Evolutionary conservation across 2,329 filamentous ascomycete genomes (phyloP).

Genomic region (Colletotrichum tropicicola): DNA sequence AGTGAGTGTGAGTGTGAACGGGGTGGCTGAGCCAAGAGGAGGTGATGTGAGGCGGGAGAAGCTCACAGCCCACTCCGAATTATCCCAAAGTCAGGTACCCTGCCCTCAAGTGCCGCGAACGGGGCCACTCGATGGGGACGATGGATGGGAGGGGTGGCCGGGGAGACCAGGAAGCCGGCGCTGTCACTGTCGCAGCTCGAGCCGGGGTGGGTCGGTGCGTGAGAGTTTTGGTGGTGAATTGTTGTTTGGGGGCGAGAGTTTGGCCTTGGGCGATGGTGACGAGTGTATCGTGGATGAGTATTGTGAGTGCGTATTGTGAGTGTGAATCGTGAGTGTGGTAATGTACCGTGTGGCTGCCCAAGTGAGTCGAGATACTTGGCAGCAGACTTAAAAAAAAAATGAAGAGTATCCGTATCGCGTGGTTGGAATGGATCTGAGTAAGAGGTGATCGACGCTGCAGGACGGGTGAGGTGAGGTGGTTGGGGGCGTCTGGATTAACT

Average conservation of each 20-base stretch:
- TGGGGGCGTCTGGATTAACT: slow-evolving; percentile 2
- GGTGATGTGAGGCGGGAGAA: slow-evolving; percentile 13
- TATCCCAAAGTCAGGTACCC: too few species aligned
- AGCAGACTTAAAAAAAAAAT: background rate
- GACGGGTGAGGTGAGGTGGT: slow-evolving; percentile 2
- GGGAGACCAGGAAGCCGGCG: slow-evolving; percentile 16
- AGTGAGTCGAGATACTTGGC: too few species aligned
- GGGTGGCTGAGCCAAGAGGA: slow-evolving; percentile 24
- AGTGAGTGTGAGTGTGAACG: background rate
- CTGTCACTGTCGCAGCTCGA: slow-evolving; percentile 21
- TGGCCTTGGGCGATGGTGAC: background rate
- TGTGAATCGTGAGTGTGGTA: too few species aligned
- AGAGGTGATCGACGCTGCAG: slow-evolving; percentile 26
- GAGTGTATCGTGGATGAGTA: background rate
- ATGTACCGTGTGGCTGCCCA: too few species aligned
- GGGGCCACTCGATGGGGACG: background rate
- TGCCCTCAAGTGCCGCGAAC: slow-evolving; percentile 12
- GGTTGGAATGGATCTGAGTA: slow-evolving; percentile 10
- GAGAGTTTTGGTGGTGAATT: background rate
- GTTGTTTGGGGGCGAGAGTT: background rate
- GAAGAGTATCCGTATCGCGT: background rate
- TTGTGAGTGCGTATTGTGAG: too few species aligned
- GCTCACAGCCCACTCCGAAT: slow-evolving; percentile 25
- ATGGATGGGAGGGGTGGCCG: background rate
- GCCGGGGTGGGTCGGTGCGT: slow-evolving; percentile 18